Evolutionary conservation across 2,329 filamentous ascomycete species (phyloP).

Genomic region (Hypomyces perniciosus): DNA sequence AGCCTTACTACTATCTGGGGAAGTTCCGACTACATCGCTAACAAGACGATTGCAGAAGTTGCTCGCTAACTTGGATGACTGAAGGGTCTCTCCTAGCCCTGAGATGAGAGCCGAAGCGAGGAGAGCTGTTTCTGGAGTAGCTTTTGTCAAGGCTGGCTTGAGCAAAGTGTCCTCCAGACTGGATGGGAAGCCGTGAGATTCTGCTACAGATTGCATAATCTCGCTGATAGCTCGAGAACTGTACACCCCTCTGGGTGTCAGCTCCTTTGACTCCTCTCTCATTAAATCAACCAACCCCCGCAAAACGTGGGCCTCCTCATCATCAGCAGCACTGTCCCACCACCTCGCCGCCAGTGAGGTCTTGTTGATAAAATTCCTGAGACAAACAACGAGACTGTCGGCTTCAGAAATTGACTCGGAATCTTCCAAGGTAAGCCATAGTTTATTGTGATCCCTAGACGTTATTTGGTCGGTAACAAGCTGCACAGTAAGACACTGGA

Average conservation of each 20-base stretch:
- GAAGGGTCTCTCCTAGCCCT: conserved; percentile 46
- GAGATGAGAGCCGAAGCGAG: conserved; percentile 44
- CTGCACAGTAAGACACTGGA: conserved; percentile 45
- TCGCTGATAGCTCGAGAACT: conserved; percentile 46
- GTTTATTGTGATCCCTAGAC: conserved; percentile 34
- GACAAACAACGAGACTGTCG: conserved; percentile 37
- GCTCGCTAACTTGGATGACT: conserved; percentile 41
- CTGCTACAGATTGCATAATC: conserved; percentile 41
- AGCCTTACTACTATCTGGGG: conserved; percentile 37
- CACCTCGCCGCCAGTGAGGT: conserved; percentile 27
- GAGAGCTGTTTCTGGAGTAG: conserved; percentile 40
- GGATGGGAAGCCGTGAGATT: conserved; percentile 40
- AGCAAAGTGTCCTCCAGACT: conserved; percentile 43
- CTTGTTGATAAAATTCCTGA: conserved; percentile 31
- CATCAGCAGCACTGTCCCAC: conserved; percentile 33
- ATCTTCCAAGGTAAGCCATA: conserved; percentile 40
- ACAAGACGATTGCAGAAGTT: conserved; percentile 55
- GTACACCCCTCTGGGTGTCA: conserved; percentile 44
- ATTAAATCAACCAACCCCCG: conserved; percentile 39
- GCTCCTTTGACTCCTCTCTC: conserved; percentile 35
- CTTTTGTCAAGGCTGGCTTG: conserved; percentile 41
- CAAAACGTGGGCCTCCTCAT: conserved; percentile 31
- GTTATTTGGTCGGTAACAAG: conserved; percentile 51
- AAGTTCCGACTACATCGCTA: conserved; percentile 52
- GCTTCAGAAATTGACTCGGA: conserved; percentile 32